Base-by-base conservation (phyloP, 768 basidiomycete species). In the Lactarius sanguifluus region DNA sequence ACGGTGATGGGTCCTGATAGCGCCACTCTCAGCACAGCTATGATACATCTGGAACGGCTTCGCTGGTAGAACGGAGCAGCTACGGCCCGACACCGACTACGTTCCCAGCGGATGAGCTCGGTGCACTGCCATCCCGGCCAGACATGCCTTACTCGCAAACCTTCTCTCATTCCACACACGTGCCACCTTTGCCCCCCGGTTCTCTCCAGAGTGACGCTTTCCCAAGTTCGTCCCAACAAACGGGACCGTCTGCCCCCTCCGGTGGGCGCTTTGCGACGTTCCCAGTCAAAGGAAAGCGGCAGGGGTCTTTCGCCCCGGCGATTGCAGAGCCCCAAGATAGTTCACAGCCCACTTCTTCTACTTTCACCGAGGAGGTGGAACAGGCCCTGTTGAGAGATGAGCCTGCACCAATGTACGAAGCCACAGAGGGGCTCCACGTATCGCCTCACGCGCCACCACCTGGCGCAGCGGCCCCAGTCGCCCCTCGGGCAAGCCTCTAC, bases 181-280 rank as follows among this genome's bases (percentile, higher is more conserved):
- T 16, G 18, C 32, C 40, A 58, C 23, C 56, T 34, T 38, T 47
- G 18, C 1, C 40, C 43, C 18, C 25, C n/a, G 64, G 10, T 32
- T 23, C 16, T 18, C 3, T 20, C 20, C 28, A 25, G 18, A 28
- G 52, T 36, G 62, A 60, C 28, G 41, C 57, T 45, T 20, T 50
- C 7, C 7, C 54, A 40, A 16, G 57, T 20, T 20, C 10, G 6
- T 32, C 62, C 23, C 67, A 20, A 65, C 68, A 16, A 47, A 64
- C 36, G 54, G 66, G 18, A 25, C 28, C 54, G 1, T 3, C 59
- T 2, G 61, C 62, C n/a, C 61, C 71, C 3, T 70, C 71, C 12
- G 82, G 82, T 1, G 82, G 82, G 0, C 81, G 85, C 18, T 91
- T 89, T 71, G 86, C 86, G 30, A 91, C 90, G 1, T 85, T 90